Base-by-base conservation (phyloP, 768 basidiomycete species). In the Calocybe indica region DNA sequence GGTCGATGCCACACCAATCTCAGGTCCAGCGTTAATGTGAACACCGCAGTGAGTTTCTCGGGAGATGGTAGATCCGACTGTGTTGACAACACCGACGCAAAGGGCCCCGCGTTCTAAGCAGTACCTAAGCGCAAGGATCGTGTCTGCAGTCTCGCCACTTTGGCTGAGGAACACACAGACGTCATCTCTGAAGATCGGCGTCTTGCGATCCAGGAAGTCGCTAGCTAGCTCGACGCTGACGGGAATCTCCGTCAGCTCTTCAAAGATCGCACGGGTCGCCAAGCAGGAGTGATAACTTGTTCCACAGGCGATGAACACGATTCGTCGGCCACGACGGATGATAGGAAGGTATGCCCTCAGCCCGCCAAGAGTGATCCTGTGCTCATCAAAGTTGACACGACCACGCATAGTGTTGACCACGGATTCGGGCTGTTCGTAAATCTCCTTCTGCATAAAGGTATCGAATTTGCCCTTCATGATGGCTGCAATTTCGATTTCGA, bases 341-440 rank as follows among this genome's bases (percentile, higher is more conserved):
- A 96, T 94, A 35, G 86, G 89, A 50, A 99, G 80, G 67, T 98
- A 98, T 12, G 87, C 88, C 51, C 93, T 90, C 51, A 99, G 77
- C 35, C 96, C 96, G 62, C 96, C 96, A 37, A 99, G 84, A 8
- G 87, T 97, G 62, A 99, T 89, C 54, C 77, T 78, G 69, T 90
- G 80, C 45, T 77, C 82, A 62, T 98, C 96, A 58, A 99, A 99
- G 78, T 96, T 98, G 74, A 99, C 89, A 57, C 96, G 92, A 51
- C 96, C 96, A 80, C 96, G 89, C 96, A 99, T 99, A 43, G 96
- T 99, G 79, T 99, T 99, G 70, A 98, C 92, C 53, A 98, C 96
- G 28, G 92, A 95, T 62, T 99, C 96, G 43, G 96, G 95, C 66
- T 98, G 95, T 63, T 97, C 91, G 74, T 92, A 97, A 58, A 97